Conservation (phyloP, 495 filamentous ascomycete genomes). For the Beverwykella pulmonaria region DNA sequence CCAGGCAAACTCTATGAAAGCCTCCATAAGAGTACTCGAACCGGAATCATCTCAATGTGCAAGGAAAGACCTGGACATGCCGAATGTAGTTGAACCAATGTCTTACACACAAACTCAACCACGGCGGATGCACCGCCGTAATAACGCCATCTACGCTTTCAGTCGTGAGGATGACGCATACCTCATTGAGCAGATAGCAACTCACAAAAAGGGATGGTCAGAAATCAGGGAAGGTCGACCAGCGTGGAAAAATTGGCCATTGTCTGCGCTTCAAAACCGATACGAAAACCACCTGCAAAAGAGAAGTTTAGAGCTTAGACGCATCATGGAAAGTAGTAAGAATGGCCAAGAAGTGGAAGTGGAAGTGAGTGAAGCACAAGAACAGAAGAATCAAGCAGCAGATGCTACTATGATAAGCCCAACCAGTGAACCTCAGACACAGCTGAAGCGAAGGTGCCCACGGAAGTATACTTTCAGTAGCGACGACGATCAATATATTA, state of each 20-base stretch:
- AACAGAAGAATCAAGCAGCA: no score
- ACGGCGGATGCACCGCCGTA: no score
- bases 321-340: no score
- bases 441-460: not conserved
- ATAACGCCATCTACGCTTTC: conserved; percentile 2
- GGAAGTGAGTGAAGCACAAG: no score
- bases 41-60: no score
- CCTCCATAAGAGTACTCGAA: no score
- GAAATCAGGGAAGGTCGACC: not conserved
- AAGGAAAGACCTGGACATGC: no score
- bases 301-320: not conserved
- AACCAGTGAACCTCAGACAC: not conserved
- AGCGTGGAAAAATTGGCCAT: not conserved
- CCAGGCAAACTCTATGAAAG: no score
- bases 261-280: not conserved
- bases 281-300: not conserved
- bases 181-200: not conserved
- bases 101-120: no score
- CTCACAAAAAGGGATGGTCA: not conserved
- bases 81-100: no score
- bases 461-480: conserved; percentile 2
- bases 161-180: conserved; percentile 9
- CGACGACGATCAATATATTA: conserved; percentile 13
- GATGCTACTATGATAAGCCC: not conserved
- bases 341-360: no score